Evolutionary conservation across 768 basidiomycete genomes (phyloP).

Genomic region (Aureoboletus auriporus): DNA sequence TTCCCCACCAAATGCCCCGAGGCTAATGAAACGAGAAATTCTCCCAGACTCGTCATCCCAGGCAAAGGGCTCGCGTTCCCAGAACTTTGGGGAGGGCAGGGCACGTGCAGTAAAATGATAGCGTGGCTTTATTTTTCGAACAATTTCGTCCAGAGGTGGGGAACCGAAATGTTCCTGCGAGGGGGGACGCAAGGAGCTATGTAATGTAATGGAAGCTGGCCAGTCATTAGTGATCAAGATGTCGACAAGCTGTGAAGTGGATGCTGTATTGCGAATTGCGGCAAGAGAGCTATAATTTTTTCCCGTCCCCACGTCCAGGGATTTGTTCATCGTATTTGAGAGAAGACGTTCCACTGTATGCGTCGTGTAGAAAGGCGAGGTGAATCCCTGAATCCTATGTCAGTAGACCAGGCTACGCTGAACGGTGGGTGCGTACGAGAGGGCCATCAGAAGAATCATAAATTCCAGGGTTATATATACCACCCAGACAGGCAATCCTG

Average conservation of each 20-base stretch:
- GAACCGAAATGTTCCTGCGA: conserved; percentile 41
- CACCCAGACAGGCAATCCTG: conserved; percentile 83
- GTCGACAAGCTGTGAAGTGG: conserved; percentile 67
- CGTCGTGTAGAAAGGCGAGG: conserved; percentile 70
- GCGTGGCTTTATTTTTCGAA: conserved; percentile 67
- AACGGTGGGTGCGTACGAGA: conserved; percentile 44
- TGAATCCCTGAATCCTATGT: conserved; percentile 52
- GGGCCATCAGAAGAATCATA: conserved; percentile 58
- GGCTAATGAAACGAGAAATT: conserved; percentile 70
- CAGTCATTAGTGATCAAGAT: conserved; percentile 79
- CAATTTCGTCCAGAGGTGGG: conserved; percentile 60
- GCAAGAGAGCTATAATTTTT: conserved; percentile 63
- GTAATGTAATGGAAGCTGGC: conserved; percentile 61
- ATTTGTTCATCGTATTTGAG: conserved; percentile 60
- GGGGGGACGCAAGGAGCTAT: conserved; percentile 54
- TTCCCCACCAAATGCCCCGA: conserved; percentile 81
- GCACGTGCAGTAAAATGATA: conserved; percentile 81
- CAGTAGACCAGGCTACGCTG: not conserved
- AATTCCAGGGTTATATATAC: conserved; percentile 61
- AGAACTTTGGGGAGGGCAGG: conserved; percentile 71
- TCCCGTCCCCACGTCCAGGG: conserved; percentile 37
- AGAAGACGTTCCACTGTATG: conserved; percentile 70
- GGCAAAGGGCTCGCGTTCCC: conserved; percentile 91
- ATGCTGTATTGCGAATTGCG: conserved; percentile 57
- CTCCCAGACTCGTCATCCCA: conserved; percentile 75